Conservation (phyloP, 441 rosid species). For the Gossypium gossypioides region DNA sequence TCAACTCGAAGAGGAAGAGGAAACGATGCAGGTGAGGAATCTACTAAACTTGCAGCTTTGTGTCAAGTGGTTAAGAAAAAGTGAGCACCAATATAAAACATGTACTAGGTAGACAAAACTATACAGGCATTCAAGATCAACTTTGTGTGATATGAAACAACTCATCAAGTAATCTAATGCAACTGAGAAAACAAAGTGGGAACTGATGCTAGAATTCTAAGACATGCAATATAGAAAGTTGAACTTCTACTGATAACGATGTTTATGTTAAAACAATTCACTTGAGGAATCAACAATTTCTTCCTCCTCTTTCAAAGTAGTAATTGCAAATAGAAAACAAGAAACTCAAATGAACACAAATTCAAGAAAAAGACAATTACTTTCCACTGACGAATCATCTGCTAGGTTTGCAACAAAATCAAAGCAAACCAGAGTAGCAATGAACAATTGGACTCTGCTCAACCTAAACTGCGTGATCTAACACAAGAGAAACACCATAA, state of each 20-base stretch:
- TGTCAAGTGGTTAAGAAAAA: conserved; percentile 44
- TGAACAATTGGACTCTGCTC: neutral
- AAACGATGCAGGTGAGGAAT: conserved; percentile 70
- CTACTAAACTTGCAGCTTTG: conserved; percentile 88
- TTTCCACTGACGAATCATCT: neutral
- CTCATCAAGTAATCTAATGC: neutral
- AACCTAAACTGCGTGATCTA: neutral
- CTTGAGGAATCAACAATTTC: neutral
- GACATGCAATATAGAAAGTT: neutral
- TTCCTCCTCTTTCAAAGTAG: neutral
- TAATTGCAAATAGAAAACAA: neutral
- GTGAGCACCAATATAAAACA: neutral
- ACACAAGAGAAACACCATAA: neutral
- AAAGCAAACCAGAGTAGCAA: neutral
- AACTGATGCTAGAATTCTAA: neutral
- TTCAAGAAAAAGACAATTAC: neutral
- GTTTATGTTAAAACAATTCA: neutral
- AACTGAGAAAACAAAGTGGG: neutral
- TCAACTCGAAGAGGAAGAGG: conserved; percentile 82
- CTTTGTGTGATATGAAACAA: neutral
- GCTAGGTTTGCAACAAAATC: neutral
- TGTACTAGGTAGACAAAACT: neutral
- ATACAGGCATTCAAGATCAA: neutral
- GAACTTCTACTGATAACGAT: neutral
- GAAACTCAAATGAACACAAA: neutral